Evolutionary conservation across 345 rosid genomes (phyloP).

Genomic region (Eutrema yunnanense): DNA sequence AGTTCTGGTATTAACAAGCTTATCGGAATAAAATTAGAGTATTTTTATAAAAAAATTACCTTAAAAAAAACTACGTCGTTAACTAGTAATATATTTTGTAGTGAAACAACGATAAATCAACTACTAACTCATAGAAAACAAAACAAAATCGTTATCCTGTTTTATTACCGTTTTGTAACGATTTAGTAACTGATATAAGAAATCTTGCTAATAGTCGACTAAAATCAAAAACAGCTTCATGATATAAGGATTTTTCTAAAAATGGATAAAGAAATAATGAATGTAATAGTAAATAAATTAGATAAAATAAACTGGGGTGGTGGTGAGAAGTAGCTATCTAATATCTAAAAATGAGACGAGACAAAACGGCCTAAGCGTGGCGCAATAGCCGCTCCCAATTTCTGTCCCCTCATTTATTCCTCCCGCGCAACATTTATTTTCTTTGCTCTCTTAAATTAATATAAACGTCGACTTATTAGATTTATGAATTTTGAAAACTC

Average conservation of each 20-base stretch:
- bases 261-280: constrained; percentile 1
- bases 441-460: neutral
- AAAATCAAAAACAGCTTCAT: neutral
- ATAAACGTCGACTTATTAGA: neutral
- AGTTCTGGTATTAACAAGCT: too few relatives aligned
- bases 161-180: neutral
- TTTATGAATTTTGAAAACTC: neutral
- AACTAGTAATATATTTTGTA: neutral
- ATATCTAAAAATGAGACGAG: constrained; percentile 33
- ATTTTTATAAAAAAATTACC: too few relatives aligned
- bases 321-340: constrained; percentile 28
- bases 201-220: neutral
- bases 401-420: constrained; percentile 47
- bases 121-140: neutral
- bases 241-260: neutral
- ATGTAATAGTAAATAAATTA: neutral
- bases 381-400: constrained; percentile 38
- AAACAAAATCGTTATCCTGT: neutral
- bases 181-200: neutral
- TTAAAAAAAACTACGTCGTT: too few relatives aligned
- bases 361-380: constrained; percentile 47
- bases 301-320: neutral
- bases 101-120: neutral
- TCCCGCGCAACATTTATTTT: neutral
- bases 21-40: too few relatives aligned